Conservation (phyloP, 2,329 filamentous ascomycete genomes). For the Talaromyces sp. region DNA sequence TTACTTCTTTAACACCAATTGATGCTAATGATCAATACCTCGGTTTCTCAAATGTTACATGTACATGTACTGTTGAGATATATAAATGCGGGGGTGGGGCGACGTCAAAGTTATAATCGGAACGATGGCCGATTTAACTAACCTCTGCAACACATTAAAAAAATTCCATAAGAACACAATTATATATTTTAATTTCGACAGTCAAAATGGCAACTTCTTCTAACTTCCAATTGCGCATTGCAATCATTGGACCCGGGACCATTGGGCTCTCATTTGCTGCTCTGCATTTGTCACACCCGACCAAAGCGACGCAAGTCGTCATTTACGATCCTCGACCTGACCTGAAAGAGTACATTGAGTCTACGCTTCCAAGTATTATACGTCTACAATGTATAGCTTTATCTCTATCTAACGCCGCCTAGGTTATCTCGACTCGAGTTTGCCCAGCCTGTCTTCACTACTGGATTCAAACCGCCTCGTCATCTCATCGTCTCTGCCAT, state of each 20-base stretch:
- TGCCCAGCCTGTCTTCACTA: constrained; percentile 6
- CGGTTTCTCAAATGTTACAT: too few relatives aligned
- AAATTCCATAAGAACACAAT: not conserved
- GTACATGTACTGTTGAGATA: not conserved
- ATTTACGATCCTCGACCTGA: constrained; percentile 49
- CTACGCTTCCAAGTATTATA: constrained; percentile 30
- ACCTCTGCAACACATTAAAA: too few relatives aligned
- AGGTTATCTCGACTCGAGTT: constrained; percentile 7
- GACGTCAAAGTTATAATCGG: not conserved
- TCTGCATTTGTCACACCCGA: constrained; percentile 18
- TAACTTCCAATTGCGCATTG: constrained; percentile 18
- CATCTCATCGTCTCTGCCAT: constrained; percentile 26
- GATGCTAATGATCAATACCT: too few relatives aligned
- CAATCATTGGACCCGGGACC: constrained; percentile 38
- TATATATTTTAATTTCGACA: not conserved
- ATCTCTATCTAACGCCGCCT: not conserved
- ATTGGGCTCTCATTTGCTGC: constrained; percentile 55
- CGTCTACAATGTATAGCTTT: not conserved
- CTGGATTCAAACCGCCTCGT: constrained; percentile 23
- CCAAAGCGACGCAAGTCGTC: constrained; percentile 12
- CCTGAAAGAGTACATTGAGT: constrained; percentile 40
- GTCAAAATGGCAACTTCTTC: not conserved
- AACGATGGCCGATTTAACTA: not conserved
- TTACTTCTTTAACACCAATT: too few relatives aligned
- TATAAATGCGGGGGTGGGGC: not conserved